Conservation (phyloP, 805 yeast genomes). For the Lipomyces lipofer region DNA sequence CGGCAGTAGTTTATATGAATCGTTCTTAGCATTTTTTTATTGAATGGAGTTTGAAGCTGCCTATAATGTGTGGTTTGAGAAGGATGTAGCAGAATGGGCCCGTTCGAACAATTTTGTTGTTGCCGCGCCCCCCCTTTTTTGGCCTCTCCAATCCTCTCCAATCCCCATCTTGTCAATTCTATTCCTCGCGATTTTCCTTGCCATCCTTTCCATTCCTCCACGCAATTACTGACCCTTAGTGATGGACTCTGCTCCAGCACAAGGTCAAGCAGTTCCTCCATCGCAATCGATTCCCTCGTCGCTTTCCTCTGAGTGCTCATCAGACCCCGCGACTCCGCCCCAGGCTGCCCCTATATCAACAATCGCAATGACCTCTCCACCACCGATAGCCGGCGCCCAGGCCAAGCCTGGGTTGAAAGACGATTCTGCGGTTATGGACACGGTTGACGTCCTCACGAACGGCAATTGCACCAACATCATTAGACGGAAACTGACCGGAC, state of each 20-base stretch:
- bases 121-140: too few relatives aligned
- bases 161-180: too few relatives aligned
- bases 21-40: too few relatives aligned
- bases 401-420: neutral
- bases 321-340: constrained; percentile 1
- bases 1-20: too few relatives aligned
- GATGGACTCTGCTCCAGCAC: neutral
- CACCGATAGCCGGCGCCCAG: neutral
- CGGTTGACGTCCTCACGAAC: constrained; percentile 3
- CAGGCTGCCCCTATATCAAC: neutral
- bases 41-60: too few relatives aligned
- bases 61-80: too few relatives aligned
- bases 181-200: too few relatives aligned
- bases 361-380: constrained; percentile 1
- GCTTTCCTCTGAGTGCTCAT: constrained; percentile 4
- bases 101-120: too few relatives aligned
- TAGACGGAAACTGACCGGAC: constrained; percentile 82
- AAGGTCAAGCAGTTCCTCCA: neutral
- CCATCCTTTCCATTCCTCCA: neutral
- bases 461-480: constrained; percentile 53
- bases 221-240: neutral
- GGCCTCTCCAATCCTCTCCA: too few relatives aligned
- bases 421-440: constrained; percentile 2
- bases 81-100: too few relatives aligned
- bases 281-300: constrained; percentile 5